Evolutionary conservation across 2,329 filamentous ascomycete species (phyloP).

Genomic region (Pseudogymnoascus sp.): DNA sequence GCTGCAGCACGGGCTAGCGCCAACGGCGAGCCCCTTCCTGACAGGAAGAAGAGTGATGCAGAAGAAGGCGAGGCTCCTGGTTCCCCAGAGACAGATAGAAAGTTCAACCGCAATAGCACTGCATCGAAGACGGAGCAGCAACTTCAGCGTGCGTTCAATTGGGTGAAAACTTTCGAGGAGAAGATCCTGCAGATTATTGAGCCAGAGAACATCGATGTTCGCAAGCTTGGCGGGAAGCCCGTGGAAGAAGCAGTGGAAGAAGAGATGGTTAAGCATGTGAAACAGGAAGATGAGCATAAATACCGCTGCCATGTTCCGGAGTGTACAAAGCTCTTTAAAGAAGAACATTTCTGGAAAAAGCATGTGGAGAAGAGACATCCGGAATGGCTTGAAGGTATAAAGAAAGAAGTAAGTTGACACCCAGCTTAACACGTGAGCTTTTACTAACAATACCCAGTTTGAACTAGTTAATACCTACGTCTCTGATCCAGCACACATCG

Average conservation of each 20-base stretch:
- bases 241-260: conserved; percentile 81
- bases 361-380: conserved; percentile 92
- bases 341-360: conserved; percentile 94
- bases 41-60: conserved; percentile 63
- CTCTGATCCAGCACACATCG: conserved; percentile 88
- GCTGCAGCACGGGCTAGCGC: conserved; percentile 81
- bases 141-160: conserved; percentile 90
- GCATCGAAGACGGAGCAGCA: conserved; percentile 80
- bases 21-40: conserved; percentile 72
- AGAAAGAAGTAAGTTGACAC: conserved; percentile 64
- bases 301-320: conserved; percentile 95
- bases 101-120: conserved; percentile 52
- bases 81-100: conserved; percentile 64
- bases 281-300: conserved; percentile 96
- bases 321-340: conserved; percentile 95
- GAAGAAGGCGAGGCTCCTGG: conserved; percentile 59
- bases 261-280: conserved; percentile 79
- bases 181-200: conserved; percentile 91
- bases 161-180: conserved; percentile 98
- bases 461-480: conserved; percentile 91
- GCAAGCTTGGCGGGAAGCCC: conserved; percentile 83
- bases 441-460: conserved; percentile 51
- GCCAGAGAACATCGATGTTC: conserved; percentile 77
- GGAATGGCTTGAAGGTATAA: conserved; percentile 76
- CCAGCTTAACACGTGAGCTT: conserved; percentile 6